A percentile compares a stretch with the other conserved stretches of the same genome.
Conservation (phyloP, 2,329 filamentous ascomycete genomes). For the Hymenoscyphus linearis region DNA sequence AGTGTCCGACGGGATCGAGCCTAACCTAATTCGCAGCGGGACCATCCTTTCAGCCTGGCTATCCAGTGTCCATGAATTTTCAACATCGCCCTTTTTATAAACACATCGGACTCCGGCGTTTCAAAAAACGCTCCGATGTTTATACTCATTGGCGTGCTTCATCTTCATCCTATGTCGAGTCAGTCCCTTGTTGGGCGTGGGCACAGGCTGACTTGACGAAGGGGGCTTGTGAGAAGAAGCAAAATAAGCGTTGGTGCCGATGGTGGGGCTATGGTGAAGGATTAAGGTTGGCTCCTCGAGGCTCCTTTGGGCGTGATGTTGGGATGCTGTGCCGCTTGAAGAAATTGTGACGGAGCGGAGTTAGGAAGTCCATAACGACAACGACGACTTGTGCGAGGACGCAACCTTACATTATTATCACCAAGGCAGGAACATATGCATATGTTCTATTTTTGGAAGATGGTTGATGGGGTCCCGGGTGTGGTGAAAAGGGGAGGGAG, state of each 20-base stretch:
- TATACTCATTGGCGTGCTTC: background rate
- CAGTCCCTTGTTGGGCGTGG: background rate
- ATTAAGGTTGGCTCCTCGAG: background rate
- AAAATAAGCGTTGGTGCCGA: background rate
- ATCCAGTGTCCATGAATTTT: background rate
- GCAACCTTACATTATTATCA: too few species aligned
- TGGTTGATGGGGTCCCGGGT: background rate
- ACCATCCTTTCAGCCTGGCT: background rate
- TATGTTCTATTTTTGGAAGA: background rate
- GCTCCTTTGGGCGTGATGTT: background rate
- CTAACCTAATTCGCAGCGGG: background rate
- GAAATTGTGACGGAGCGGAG: background rate
- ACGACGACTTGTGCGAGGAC: background rate
- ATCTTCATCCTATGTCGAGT: background rate
- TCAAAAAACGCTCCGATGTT: background rate
- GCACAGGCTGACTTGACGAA: background rate
- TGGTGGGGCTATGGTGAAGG: background rate
- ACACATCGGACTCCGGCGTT: background rate
- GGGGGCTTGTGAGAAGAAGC: background rate
- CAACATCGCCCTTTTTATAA: background rate
- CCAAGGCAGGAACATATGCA: background rate
- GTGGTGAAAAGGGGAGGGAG: background rate
- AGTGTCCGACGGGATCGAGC: background rate
- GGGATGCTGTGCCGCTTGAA: background rate
- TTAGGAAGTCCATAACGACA: background rate